Percentiles rank a stretch among this genome's conserved stretches.
Conservation (phyloP, 2,329 filamentous ascomycete genomes). For the Scedosporium minutisporum region DNA sequence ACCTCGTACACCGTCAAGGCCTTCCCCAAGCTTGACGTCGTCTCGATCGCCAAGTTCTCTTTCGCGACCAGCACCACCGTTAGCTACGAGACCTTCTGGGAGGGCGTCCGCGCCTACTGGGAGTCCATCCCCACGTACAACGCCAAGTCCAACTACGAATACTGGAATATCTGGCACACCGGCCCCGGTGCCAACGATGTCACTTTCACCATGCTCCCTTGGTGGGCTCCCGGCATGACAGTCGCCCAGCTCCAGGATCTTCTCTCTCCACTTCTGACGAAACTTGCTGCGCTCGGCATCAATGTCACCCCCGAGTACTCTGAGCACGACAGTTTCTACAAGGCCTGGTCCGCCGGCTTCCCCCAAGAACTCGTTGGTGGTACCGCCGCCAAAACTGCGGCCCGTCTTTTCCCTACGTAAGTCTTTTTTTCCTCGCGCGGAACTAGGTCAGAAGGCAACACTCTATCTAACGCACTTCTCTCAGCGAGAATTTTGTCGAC, state of each 20-base stretch:
- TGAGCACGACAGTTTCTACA: constrained; percentile 39
- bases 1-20: constrained; percentile 43
- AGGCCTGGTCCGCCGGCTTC: constrained; percentile 15
- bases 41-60: constrained; percentile 28
- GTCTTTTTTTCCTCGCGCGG: not conserved
- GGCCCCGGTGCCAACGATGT: constrained; percentile 30
- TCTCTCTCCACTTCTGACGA: constrained; percentile 32
- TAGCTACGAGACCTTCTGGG: constrained; percentile 34
- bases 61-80: constrained; percentile 26
- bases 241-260: constrained; percentile 29
- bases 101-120: constrained; percentile 33
- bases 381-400: not conserved
- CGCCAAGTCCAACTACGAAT: constrained; percentile 31
- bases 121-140: constrained; percentile 32
- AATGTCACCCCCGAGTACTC: constrained; percentile 27
- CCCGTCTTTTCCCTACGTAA: constrained; percentile 1
- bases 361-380: not conserved
- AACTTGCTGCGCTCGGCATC: constrained; percentile 27
- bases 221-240: constrained; percentile 38
- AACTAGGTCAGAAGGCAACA: not conserved
- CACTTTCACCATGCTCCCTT: constrained; percentile 34
- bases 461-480: not conserved
- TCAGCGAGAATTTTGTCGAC: constrained; percentile 1
- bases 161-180: constrained; percentile 3
- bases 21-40: constrained; percentile 31